Base-by-base conservation (phyloP, 495 filamentous ascomycete species). In the Daldinia caldariorum region DNA sequence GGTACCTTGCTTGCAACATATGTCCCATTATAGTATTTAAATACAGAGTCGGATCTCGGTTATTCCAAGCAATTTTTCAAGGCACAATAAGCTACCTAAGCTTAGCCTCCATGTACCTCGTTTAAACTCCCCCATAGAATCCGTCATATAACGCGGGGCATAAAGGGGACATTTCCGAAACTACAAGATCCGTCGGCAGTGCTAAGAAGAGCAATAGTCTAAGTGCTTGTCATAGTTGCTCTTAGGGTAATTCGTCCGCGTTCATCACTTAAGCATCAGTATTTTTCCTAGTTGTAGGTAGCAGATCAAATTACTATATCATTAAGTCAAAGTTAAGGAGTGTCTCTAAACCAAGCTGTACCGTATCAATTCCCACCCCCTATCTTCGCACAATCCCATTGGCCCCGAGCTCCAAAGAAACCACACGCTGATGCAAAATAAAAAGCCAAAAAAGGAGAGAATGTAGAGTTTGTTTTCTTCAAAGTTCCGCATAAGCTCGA, bases 1-100 rank as follows among this genome's bases (percentile, higher is more conserved):
- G n/a, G n/a, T n/a, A n/a, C n/a, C n/a, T n/a, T 39, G 10, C 12
- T 61, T 37, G 59, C 14, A 61, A 61, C 32, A 51, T 61, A 61
- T 39, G 59, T 53, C 49, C 59, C 4, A 10, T 47, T 47, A 47
- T 47, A 5, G 43, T 47, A 35, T 35, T 35, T 35, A 35, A 35
- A 35, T 35, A 35, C 34, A 35, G 34, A 10, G 6, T 35, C 9
- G 34, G 34, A 35, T 6, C 34, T 35, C 34, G 9, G 34, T 10
- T 35, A 35, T 10, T 35, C 9, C 6, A 7, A 35, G 34, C 5
- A 35, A 10, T 10, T 35, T 35, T 26, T 26, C 3, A 26, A 26
- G 26, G 26, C 26, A 26, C 1, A 26, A 26, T 26, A 26, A 26
- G 26, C 26, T n/a, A n/a, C n/a, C n/a, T 26, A 26, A 26, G 26